Evolutionary conservation across 306 rosid genomes (phyloP).

Genomic region (Castanea crenata): DNA sequence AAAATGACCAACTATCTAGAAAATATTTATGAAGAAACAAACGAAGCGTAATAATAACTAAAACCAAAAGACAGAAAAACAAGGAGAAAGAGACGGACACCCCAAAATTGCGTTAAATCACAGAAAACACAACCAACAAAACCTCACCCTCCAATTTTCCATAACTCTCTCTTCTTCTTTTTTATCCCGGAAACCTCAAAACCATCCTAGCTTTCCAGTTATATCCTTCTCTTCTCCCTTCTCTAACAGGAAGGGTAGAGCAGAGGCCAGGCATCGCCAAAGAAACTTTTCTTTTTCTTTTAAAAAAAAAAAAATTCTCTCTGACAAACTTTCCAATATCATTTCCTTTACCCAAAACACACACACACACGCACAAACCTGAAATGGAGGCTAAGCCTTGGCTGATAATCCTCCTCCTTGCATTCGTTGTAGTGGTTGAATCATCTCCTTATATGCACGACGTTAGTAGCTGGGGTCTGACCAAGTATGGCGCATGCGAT

Average conservation of each 20-base stretch:
- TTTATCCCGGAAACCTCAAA: constrained; percentile 16
- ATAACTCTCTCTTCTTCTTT: background rate
- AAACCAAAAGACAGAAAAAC: background rate
- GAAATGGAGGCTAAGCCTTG: constrained; percentile 36
- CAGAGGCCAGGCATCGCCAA: background rate
- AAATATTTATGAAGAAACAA: no score
- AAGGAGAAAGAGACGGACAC: constrained; percentile 28
- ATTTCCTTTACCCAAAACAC: no score
- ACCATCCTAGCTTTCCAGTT: constrained; percentile 3
- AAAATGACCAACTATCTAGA: no score
- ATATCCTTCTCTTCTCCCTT: constrained; percentile 21
- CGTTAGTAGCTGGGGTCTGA: constrained; percentile 1
- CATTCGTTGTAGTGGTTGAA: constrained; percentile 28
- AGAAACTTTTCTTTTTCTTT: background rate
- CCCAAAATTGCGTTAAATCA: constrained; percentile 7
- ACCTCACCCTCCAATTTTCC: background rate
- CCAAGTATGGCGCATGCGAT: constrained; percentile 2
- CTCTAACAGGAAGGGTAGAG: constrained; percentile 24
- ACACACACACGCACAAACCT: no score
- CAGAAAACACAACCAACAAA: constrained; percentile 3
- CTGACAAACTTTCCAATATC: no score
- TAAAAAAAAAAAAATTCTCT: background rate
- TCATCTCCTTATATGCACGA: constrained; percentile 27
- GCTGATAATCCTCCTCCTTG: constrained; percentile 29
- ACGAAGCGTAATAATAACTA: background rate